A percentile compares a stretch with the other conserved stretches of the same genome.
These are phyloP conservation scores for Penicillium sp. DNA, from an alignment of 2,329 filamentous ascomycete species.

Conservation along the genomic window DNA sequence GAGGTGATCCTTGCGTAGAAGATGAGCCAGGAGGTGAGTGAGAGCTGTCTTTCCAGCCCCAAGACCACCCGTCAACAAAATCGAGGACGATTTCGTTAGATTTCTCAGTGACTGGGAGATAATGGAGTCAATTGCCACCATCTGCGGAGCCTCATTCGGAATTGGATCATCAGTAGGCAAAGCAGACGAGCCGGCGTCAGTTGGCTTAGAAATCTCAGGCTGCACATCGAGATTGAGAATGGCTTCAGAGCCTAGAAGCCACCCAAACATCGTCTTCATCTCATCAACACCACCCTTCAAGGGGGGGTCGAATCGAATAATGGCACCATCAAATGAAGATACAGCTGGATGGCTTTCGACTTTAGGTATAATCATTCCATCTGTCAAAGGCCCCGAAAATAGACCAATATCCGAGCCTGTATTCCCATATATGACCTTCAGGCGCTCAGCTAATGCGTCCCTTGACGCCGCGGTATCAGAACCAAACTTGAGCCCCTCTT, in stretches of 20 bases:
- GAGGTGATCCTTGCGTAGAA: constrained; percentile 67
- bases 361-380: constrained; percentile 74
- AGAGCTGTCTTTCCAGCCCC: constrained; percentile 88
- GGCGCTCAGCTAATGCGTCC: constrained; percentile 68
- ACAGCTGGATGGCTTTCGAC: constrained; percentile 54
- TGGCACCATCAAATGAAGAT: constrained; percentile 75
- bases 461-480: constrained; percentile 80
- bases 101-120: constrained; percentile 71
- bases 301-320: constrained; percentile 72
- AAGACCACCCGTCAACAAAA: constrained; percentile 81
- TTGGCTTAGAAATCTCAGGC: constrained; percentile 64
- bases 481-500: constrained; percentile 75
- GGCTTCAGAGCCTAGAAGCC: constrained; percentile 75
- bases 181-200: constrained; percentile 44
- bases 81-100: constrained; percentile 80
- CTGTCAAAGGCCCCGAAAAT: constrained; percentile 79
- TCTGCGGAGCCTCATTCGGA: constrained; percentile 52
- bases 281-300: constrained; percentile 35
- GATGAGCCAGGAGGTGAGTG: constrained; percentile 70
- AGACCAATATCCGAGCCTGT: constrained; percentile 59
- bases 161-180: constrained; percentile 56
- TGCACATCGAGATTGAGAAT: constrained; percentile 74
- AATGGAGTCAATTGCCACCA: constrained; percentile 82
- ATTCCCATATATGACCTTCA: constrained; percentile 68
- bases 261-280: constrained; percentile 46